Percentiles rank a stretch among this genome's conserved stretches.
These are phyloP conservation scores for Ustilago tritici DNA, from an alignment of 1,284 basidiomycete genomes.

Conservation along the genomic window DNA sequence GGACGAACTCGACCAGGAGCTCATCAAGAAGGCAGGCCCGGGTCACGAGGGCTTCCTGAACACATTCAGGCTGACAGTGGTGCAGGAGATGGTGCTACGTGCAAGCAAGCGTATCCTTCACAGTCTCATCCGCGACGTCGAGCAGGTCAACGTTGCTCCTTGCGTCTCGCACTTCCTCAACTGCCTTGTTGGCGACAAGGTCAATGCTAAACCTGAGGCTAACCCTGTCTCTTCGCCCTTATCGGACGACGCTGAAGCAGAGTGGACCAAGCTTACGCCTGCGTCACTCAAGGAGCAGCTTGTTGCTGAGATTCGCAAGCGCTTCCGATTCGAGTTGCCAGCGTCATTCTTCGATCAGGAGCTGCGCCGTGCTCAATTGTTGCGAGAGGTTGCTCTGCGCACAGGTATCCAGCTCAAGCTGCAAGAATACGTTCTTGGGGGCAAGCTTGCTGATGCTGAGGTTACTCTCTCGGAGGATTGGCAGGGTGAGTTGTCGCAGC, in stretches of 20 bases:
- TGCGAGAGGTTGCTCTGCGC: conserved; percentile 73
- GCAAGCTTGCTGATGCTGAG: conserved; percentile 26
- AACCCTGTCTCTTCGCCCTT: conserved; percentile 44
- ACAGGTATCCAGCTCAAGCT: conserved; percentile 74
- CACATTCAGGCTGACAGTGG: conserved; percentile 68
- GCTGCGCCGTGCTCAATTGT: conserved; percentile 71
- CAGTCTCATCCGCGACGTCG: conserved; percentile 60
- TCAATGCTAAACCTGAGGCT: conserved; percentile 71
- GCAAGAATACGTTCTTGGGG: conserved; percentile 72
- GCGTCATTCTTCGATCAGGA: conserved; percentile 69
- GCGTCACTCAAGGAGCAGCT: conserved; percentile 71
- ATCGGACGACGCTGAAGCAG: conserved; percentile 33
- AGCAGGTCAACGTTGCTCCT: conserved; percentile 44
- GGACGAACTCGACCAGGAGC: conserved; percentile 64
- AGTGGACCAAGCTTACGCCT: conserved; percentile 73
- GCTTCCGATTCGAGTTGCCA: conserved; percentile 73
- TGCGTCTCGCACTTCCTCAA: conserved; percentile 74
- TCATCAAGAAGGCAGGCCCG: conserved; percentile 60
- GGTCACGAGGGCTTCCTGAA: conserved; percentile 63
- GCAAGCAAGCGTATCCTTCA: conserved; percentile 74
- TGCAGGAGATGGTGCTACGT: conserved; percentile 75
- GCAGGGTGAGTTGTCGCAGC: conserved; percentile 68
- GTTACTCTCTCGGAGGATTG: conserved; percentile 39
- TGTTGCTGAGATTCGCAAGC: conserved; percentile 70
- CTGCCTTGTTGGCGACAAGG: conserved; percentile 73